Evolutionary conservation across 225 moss, liverwort and hornwort genomes (phyloP).

Genomic region (Marchantia polymorpha): DNA sequence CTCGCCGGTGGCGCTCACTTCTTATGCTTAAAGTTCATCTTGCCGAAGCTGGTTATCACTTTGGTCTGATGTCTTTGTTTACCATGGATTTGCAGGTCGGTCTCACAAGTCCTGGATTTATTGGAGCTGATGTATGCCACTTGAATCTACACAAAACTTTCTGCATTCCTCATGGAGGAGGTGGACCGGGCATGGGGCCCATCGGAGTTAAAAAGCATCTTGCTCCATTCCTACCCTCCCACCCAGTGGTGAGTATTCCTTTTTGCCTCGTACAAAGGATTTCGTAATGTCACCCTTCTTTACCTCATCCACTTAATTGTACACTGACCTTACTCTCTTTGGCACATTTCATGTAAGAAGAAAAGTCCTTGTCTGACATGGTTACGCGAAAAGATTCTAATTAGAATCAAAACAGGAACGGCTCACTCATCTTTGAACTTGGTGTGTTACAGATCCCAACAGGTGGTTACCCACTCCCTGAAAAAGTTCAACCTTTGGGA

Average conservation of each 20-base stretch:
- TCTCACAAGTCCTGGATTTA: constrained; percentile 89
- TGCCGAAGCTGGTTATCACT: no score
- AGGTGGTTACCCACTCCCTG: constrained; percentile 81
- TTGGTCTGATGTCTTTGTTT: background rate
- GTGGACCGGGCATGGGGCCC: constrained; percentile 98
- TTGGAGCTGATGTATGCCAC: constrained; percentile 98
- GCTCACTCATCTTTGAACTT: no score
- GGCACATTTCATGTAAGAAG: no score
- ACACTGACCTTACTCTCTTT: no score
- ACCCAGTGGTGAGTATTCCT: constrained; percentile 66
- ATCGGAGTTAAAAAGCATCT: constrained; percentile 99
- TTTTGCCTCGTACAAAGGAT: background rate
- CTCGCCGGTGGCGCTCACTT: no score
- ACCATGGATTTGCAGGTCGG: constrained; percentile 61
- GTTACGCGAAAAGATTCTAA: no score
- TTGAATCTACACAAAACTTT: constrained; percentile 97
- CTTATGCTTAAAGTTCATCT: background rate
- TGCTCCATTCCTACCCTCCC: constrained; percentile 92
- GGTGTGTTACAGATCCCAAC: constrained; percentile 52
- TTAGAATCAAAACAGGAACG: no score
- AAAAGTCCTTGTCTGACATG: no score
- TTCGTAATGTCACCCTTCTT: no score
- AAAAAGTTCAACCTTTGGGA: constrained; percentile 67
- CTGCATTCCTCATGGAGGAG: constrained; percentile 97
- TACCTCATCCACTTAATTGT: no score